phyloP scores from a whole-genome alignment of 768 basidiomycete species.

The Paxillus ammoniavirescens region DNA sequence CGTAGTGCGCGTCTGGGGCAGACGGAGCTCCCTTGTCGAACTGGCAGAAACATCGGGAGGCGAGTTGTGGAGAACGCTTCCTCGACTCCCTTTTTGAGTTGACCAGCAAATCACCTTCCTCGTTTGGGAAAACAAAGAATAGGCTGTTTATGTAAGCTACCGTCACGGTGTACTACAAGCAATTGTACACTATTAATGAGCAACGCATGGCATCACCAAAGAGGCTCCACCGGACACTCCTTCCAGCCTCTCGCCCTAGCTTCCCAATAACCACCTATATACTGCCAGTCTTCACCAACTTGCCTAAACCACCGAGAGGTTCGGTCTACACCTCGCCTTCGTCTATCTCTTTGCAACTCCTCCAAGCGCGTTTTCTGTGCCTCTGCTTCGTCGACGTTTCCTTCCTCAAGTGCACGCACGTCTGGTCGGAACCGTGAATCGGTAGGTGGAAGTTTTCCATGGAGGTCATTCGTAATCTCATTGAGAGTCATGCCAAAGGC shows the following conservation, averaged over 20 bases:
- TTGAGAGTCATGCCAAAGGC: slow-evolving; percentile 77
- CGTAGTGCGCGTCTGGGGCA: slow-evolving; percentile 19
- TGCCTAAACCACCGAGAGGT: slow-evolving; percentile 76
- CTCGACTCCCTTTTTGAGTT: too few species aligned
- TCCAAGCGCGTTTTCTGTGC: slow-evolving; percentile 70
- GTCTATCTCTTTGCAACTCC: slow-evolving; percentile 71
- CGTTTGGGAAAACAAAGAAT: neutral
- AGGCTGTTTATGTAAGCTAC: too few species aligned
- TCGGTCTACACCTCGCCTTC: slow-evolving; percentile 56
- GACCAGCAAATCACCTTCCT: neutral
- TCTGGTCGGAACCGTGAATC: slow-evolving; percentile 84
- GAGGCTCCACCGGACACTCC: slow-evolving; percentile 40
- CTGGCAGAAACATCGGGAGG: slow-evolving; percentile 18
- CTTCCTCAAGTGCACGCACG: slow-evolving; percentile 80
- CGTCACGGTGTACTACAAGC: too few species aligned
- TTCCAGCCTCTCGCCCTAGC: slow-evolving; percentile 65
- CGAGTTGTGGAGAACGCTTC: too few species aligned
- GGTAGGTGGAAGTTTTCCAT: slow-evolving; percentile 66
- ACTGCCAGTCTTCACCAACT: slow-evolving; percentile 69
- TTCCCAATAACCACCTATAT: slow-evolving; percentile 85
- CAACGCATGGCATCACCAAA: slow-evolving; percentile 54
- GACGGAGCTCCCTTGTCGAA: slow-evolving; percentile 17
- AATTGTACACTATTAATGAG: too few species aligned
- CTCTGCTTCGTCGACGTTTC: slow-evolving; percentile 69
- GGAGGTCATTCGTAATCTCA: slow-evolving; percentile 68